These are phyloP conservation scores for Globisporangium barbulae DNA, from an alignment of 352 stramenopile genomes.

Conservation along the genomic window DNA sequence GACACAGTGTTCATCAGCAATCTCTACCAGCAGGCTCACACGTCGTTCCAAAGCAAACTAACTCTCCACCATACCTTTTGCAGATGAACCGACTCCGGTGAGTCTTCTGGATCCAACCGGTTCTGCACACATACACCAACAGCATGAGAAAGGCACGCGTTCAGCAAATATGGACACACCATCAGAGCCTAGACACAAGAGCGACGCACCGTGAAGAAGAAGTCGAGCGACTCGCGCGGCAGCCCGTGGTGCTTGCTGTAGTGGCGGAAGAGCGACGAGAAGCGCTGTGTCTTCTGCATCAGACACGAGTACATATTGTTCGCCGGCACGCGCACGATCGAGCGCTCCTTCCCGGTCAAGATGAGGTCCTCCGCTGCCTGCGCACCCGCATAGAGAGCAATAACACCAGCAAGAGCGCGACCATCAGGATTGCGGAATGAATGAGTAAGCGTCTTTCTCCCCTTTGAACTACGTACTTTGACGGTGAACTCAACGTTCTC, in stretches of 20 bases:
- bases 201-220: conserved; percentile 92
- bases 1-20: conserved; percentile 9
- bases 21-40: conserved; percentile 6
- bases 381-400: conserved; percentile 1
- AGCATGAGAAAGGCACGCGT: background rate
- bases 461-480: conserved; percentile 49
- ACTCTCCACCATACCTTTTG: conserved; percentile 51
- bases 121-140: conserved; percentile 35
- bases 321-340: conserved; percentile 76
- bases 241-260: conserved; percentile 99
- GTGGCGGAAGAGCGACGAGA: conserved; percentile 97
- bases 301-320: conserved; percentile 94
- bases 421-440: conserved; percentile 27
- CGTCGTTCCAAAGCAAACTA: background rate
- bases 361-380: conserved; percentile 78
- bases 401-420: conserved; percentile 19
- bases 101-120: conserved; percentile 75
- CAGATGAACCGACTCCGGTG: conserved; percentile 78
- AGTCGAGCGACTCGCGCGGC: conserved; percentile 95
- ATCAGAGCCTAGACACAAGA: background rate
- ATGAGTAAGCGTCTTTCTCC: background rate
- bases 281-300: conserved; percentile 98
- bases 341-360: conserved; percentile 72
- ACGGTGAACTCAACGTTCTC: conserved; percentile 97
- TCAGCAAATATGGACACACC: background rate